phyloP scores from a whole-genome alignment of 192 early-diverging fungal species.

The Coemansia sp. region DNA sequence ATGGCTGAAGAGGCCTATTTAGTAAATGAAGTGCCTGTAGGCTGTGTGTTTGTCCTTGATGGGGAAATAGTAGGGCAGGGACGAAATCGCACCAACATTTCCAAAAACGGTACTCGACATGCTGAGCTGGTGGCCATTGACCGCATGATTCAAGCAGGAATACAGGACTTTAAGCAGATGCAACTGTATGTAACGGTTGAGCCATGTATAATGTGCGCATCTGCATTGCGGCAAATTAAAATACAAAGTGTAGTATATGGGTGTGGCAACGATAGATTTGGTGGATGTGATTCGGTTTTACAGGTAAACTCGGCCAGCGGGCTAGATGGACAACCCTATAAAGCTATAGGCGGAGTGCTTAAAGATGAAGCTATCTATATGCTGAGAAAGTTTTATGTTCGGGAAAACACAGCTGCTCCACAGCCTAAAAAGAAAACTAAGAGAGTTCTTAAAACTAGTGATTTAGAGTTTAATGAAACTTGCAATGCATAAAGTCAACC shows the following conservation, averaged over 20 bases:
- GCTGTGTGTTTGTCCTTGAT: constrained; percentile 84
- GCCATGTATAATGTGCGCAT: constrained; percentile 98
- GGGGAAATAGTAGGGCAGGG: constrained; percentile 74
- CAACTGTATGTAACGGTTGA: constrained; percentile 96
- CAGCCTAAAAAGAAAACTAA: constrained; percentile 83
- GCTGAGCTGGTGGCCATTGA: constrained; percentile 95
- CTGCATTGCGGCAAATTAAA: constrained; percentile 77
- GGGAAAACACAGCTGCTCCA: constrained; percentile 84
- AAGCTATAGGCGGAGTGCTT: constrained; percentile 65
- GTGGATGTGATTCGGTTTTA: constrained; percentile 92
- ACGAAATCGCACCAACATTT: constrained; percentile 85
- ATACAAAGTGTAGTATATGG: constrained; percentile 88
- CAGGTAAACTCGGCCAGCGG: constrained; percentile 59
- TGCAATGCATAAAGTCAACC: too few species aligned
- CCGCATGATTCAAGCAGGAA: constrained; percentile 56
- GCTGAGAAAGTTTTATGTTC: constrained; percentile 87
- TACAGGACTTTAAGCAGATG: constrained; percentile 52
- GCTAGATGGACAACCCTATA: constrained; percentile 53
- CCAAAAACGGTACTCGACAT: constrained; percentile 86
- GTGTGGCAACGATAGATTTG: constrained; percentile 92
- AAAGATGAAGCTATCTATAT: constrained; percentile 83
- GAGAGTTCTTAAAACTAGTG: constrained; percentile 75
- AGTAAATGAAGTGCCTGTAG: constrained; percentile 89
- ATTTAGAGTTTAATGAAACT: constrained; percentile 11
- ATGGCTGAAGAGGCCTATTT: constrained; percentile 83